Evolutionary conservation across 768 basidiomycete species (phyloP).

Genomic region (Leccinum boreale): DNA sequence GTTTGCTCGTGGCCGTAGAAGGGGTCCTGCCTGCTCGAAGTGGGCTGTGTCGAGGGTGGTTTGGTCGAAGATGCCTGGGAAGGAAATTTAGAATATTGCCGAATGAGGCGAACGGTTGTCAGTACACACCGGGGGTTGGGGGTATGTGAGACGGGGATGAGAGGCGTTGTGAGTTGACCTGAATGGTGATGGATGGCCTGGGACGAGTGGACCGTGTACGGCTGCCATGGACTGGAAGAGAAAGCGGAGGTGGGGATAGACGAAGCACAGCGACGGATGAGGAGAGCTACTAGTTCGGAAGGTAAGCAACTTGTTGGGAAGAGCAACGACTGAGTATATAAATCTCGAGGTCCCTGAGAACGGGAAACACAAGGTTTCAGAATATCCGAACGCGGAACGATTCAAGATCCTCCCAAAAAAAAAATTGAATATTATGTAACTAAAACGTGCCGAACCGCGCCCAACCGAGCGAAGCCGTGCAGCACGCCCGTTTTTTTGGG

Average conservation of each 20-base stretch:
- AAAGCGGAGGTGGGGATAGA: conserved; percentile 17
- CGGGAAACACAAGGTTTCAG: conserved; percentile 8
- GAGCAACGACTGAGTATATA: conserved; percentile 23
- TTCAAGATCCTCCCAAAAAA: conserved; percentile 8
- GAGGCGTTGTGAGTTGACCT: conserved; percentile 25
- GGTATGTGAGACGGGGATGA: conserved; percentile 27
- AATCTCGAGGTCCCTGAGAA: conserved; percentile 18
- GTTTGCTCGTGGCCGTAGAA: conserved; percentile 66
- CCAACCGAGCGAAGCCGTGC: conserved; percentile 22
- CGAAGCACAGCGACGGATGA: neutral
- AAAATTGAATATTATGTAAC: conserved; percentile 18
- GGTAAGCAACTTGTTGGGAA: conserved; percentile 6
- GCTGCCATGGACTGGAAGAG: conserved; percentile 24
- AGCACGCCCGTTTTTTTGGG: conserved; percentile 13
- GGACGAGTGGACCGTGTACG: conserved; percentile 28
- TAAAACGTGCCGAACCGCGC: conserved; percentile 23
- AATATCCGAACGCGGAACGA: conserved; percentile 13
- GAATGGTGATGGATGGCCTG: conserved; percentile 30
- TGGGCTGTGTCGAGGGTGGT: conserved; percentile 31
- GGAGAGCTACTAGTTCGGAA: conserved; percentile 18
- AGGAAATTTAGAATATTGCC: neutral
- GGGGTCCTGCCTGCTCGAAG: conserved; percentile 21
- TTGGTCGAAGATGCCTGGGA: conserved; percentile 26
- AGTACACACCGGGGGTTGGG: conserved; percentile 25
- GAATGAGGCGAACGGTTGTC: neutral